A percentile compares a stretch with the other conserved stretches of the same genome.
Conservation (phyloP, 208 protist species). For the Herpetomonas samuelpessoai region DNA sequence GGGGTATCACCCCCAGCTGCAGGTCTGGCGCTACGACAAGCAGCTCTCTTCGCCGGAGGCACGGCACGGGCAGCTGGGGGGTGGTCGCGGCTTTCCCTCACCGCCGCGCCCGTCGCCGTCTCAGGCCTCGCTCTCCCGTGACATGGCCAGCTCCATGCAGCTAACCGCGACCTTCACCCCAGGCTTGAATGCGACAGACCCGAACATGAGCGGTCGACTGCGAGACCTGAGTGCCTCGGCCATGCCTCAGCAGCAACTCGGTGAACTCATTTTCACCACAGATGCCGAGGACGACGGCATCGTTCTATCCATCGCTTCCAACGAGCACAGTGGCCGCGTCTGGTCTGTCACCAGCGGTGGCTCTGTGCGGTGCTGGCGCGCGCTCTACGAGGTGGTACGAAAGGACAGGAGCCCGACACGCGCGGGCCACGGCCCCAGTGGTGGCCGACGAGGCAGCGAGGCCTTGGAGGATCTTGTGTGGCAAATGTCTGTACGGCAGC, state of each 20-base stretch:
- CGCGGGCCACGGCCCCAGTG: conserved; percentile 1
- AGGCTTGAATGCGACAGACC: background rate
- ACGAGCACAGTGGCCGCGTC: conserved; percentile 43
- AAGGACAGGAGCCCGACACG: conserved; percentile 11
- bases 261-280: conserved; percentile 26
- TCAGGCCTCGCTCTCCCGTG: background rate
- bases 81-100: background rate
- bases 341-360: conserved; percentile 71
- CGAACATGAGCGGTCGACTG: background rate
- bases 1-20: conserved; percentile 62
- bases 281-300: conserved; percentile 29
- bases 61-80: background rate
- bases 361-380: conserved; percentile 70
- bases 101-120: background rate
- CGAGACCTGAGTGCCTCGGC: background rate
- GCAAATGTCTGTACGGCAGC: conserved; percentile 59
- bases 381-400: conserved; percentile 8
- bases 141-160: conserved; percentile 11
- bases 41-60: background rate
- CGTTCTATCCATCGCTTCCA: conserved; percentile 46
- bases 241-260: conserved; percentile 4
- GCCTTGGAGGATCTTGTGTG: conserved; percentile 24
- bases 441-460: background rate
- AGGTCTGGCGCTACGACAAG: conserved; percentile 53
- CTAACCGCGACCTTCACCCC: conserved; percentile 30